These are phyloP conservation scores for Gillenia trifoliata DNA, from an alignment of 306 rosid species.

Conservation along the genomic window DNA sequence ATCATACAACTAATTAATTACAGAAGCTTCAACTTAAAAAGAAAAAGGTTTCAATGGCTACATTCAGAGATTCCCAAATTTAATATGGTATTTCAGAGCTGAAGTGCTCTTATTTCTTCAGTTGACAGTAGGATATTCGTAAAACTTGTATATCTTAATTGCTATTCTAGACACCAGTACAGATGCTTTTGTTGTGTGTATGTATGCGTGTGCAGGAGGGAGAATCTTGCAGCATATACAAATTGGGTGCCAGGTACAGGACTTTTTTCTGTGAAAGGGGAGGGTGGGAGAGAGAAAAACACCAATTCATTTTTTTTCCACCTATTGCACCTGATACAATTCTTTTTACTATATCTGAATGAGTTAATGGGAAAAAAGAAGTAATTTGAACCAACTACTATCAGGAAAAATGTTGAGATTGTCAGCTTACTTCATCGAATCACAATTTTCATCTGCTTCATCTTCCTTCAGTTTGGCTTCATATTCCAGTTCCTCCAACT, in stretches of 20 bases:
- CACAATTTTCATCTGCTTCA: constrained; percentile 59
- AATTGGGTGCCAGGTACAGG: not conserved
- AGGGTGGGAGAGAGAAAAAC: not conserved
- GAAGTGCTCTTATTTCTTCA: not conserved
- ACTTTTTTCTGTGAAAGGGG: not conserved
- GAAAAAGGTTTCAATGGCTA: not conserved
- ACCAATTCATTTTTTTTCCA: not conserved
- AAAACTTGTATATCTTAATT: not conserved
- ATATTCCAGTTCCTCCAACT: constrained; percentile 91
- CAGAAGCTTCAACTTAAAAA: not conserved
- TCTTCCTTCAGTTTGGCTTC: constrained; percentile 85
- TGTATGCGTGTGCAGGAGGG: not conserved
- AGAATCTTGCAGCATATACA: not conserved
- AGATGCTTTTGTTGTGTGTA: not conserved
- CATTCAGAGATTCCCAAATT: not conserved
- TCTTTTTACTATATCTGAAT: not conserved
- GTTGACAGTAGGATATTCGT: not conserved
- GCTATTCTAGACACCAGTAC: not conserved
- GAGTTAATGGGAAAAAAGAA: not conserved
- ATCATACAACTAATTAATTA: not conserved
- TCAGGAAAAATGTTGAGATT: constrained; percentile 15
- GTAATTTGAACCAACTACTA: not conserved
- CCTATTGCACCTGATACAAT: not conserved
- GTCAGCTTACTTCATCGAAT: constrained; percentile 53
- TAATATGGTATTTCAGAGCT: not conserved